Evolutionary conservation across 176 grass and related monocot genomes (phyloP), one percentile per base, ranked within the genome.

Genomic region (Tillandsia leiboldiana): DNA sequence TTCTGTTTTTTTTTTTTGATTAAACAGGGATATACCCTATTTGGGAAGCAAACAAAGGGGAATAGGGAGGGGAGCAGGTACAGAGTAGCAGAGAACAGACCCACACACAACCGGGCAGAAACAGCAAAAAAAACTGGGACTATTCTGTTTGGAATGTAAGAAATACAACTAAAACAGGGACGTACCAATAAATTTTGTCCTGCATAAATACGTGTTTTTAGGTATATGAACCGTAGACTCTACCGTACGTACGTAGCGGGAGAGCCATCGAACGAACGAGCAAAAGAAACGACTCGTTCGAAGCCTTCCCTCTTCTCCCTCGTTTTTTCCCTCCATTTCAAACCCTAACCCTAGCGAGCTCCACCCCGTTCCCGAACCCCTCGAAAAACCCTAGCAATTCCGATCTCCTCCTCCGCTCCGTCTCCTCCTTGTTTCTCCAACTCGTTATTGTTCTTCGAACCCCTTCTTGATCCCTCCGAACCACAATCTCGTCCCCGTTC

Each of bases 341-440:
- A 61, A 61, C 56, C 56, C 56, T 61, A 61, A 61, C 56, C 56
- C 56, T 61, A 61, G 56, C 15, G 18, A 23, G n/a, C 56, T 61
- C 20, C 54, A 59, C 54, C 53, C 54, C 15, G 54, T 42, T 0
- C 33, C 33, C 33, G 3, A 42, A 42, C 33, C 33, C 33, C 33
- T 42, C 33, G 33, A 42, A 42, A 58, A 58, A 17, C 54, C 14
- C 11, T 17, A 58, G 9, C 54, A 58, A 58, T 58, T 59, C n/a
- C 54, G 17, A 42, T 42, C 20, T 18, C 20, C 54, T 59, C 20
- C 54, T 59, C 3, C 15, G 54, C 54, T 59, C 18, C n/a, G 2
- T n/a, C 15, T 61, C 33, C 56, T 61, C 56, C 56, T 5, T 8
- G 13, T 23, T 61, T 18, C 56, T 18, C 17, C 56, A 61, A 23